Conservation (phyloP, 1,284 basidiomycete species). For the Gomphus sp. region DNA sequence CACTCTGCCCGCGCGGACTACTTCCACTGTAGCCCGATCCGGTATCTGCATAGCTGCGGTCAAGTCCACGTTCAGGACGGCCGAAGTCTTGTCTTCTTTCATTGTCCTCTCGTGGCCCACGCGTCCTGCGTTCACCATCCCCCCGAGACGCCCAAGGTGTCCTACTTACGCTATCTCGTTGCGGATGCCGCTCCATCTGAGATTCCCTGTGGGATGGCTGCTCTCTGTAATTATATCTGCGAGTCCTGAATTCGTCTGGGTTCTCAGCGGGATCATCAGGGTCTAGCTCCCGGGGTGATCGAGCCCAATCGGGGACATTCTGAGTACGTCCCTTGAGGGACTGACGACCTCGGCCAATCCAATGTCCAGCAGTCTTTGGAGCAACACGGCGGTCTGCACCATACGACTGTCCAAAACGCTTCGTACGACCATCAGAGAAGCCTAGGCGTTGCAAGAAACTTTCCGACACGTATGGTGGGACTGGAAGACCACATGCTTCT, state of each 20-base stretch:
- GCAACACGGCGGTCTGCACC: neutral
- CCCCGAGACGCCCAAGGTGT: too few species aligned
- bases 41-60: neutral
- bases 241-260: constrained; percentile 2
- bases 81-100: neutral
- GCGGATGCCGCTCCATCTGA: neutral
- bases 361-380: neutral
- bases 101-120: neutral
- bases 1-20: neutral
- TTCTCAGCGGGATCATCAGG: constrained; percentile 5
- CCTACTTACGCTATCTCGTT: too few species aligned
- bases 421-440: constrained; percentile 13
- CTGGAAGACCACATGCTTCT: constrained; percentile 38
- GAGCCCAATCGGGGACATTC: neutral
- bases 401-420: constrained; percentile 8
- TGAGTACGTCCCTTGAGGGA: neutral
- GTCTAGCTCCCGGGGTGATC: neutral
- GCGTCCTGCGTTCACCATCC: neutral
- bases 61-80: neutral
- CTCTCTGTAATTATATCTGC: neutral
- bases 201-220: neutral
- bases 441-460: constrained; percentile 36
- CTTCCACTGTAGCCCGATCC: neutral
- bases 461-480: constrained; percentile 41
- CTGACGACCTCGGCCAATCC: constrained; percentile 6